Percentiles rank a stretch among this genome's conserved stretches.
Conservation (phyloP, 164 flowering plant genomes). For the Taxillus chinensis region DNA sequence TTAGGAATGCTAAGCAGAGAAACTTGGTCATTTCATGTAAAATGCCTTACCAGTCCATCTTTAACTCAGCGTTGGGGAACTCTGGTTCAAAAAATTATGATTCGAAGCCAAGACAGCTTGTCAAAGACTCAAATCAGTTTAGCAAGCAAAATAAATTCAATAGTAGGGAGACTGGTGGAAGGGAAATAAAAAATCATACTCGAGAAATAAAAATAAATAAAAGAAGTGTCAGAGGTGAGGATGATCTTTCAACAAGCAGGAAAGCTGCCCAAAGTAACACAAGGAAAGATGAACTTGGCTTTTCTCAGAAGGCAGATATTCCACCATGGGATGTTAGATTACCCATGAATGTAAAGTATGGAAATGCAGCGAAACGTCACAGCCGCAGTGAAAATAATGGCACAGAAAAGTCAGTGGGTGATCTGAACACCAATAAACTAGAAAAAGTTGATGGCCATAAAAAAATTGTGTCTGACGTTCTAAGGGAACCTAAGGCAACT, state of each 20-base stretch:
- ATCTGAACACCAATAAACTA: too few relatives aligned
- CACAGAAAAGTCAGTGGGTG: too few relatives aligned
- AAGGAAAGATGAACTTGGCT: conserved; percentile 11
- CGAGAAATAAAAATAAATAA: conserved; percentile 2
- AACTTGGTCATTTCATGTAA: conserved; percentile 39
- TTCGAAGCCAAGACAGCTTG: conserved; percentile 11
- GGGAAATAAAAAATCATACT: conserved; percentile 10
- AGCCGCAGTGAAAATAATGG: too few relatives aligned
- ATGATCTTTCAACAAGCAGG: conserved; percentile 3
- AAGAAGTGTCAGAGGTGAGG: conserved; percentile 4
- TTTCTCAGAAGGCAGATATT: conserved; percentile 6
- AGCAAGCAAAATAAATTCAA: conserved; percentile 9
- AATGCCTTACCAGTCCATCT: conserved; percentile 49
- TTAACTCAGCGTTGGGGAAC: conserved; percentile 18
- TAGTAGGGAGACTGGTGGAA: conserved; percentile 12
- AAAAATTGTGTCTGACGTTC: too few relatives aligned
- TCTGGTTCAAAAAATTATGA: conserved; percentile 6
- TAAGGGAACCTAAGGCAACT: too few relatives aligned
- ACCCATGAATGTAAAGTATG: conserved; percentile 10
- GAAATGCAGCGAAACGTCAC: neutral
- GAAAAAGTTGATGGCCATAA: too few relatives aligned
- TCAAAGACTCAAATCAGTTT: conserved; percentile 9
- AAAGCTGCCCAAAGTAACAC: conserved; percentile 9
- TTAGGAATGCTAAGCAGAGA: conserved; percentile 70
- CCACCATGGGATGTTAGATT: conserved; percentile 13